Base-by-base conservation (phyloP, 495 filamentous ascomycete genomes). In the Tuber aestivum region DNA sequence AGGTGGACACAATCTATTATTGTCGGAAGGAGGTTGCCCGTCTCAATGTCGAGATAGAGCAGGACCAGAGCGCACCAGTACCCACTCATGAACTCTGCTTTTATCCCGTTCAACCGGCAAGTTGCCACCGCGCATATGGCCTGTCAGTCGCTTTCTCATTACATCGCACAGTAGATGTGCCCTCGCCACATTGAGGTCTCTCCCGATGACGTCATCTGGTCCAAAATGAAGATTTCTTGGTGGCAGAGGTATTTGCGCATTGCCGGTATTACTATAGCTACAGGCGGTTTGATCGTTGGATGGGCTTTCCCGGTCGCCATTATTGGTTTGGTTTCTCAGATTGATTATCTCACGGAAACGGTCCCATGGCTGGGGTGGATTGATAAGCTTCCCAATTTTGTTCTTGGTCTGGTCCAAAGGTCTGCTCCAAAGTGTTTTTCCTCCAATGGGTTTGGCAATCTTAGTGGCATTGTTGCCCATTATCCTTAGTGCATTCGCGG, bases 51-150 rank as follows among this genome's bases (percentile, higher is more conserved):
- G n/a, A n/a, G n/a, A 97, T 99, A 73, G 95, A 97, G 82, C 85
- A 91, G 44, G 96, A 98, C 80, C 95, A 99, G 81, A 86, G 91
- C 78, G 87, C 94, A 42, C 92, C 92, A 90, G 42, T 99, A 92
- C 76, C 96, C 95, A 3, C 85, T 94, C 73, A 97, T 99, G 95
- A 97, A 94, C 80, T 97, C 96, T 20, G 95, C 95, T 21, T 99
- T 99, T 81, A 94, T 99, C 73, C 95, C 98, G 83, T 99, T 98
- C 87, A 97, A 98, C 80, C 92, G 97, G 81, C 96, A 99, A 84
- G 93, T 97, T 8, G 94, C 94, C 12, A 95, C n/a, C n/a, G n/a
- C 95, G 4, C 95, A 99, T 81, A 98, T 99, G 95, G 95, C 95
- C 75, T 97, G 93, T 83, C 95, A 98, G 84, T 88, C 93, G 37